Evolutionary conservation across 495 filamentous ascomycete genomes (phyloP), one percentile per base, ranked within the genome.

Genomic region (Hapsidospora chrysogenum): DNA sequence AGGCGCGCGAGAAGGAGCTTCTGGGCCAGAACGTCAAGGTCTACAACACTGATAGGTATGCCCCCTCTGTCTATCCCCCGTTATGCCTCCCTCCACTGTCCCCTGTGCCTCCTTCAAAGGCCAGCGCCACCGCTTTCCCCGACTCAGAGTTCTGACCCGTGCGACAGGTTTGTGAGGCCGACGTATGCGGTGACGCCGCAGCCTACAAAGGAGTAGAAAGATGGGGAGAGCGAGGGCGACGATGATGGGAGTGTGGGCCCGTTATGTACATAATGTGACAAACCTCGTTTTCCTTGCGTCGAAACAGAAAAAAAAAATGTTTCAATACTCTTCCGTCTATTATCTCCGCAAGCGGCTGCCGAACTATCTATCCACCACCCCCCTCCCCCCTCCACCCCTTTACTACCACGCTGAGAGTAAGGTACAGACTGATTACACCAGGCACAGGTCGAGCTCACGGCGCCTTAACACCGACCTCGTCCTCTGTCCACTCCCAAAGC

Each of bases 1-100:
- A 83, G 66, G 81, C 73, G 37, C 66, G 89, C 29, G 92, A 95
- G 70, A 82, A 82, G 70, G 76, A 82, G 60, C 63, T 97, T 35
- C 47, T 95, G 44, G 87, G 87, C 19, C 67, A 70, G 43, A 80
- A 87, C 57, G 66, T 64, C 17, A 68, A 64, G 53, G 70, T 89
- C 21, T 97, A 96, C 56, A 72, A 96, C 63, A 76, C 74, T 40
- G 85, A 92, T 46, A 63, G 78, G 86, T 92, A 66, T 29, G 84
- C 66, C 19, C 27, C 17, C 21, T 19, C 34, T 23, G 9, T 38
- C 25, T 18, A 29, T 17, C 23, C 2, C 13, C 32, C 11, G 13
- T 3, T 3, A 6, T 16, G 13, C 3, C 20, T 26, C 18, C 11
- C 16, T 27, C 15, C n/a, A n/a, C n/a, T 14, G 20, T 3, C 31